phyloP scores from a whole-genome alignment of 768 basidiomycete genomes.

The Paxillus rubicundulus region DNA sequence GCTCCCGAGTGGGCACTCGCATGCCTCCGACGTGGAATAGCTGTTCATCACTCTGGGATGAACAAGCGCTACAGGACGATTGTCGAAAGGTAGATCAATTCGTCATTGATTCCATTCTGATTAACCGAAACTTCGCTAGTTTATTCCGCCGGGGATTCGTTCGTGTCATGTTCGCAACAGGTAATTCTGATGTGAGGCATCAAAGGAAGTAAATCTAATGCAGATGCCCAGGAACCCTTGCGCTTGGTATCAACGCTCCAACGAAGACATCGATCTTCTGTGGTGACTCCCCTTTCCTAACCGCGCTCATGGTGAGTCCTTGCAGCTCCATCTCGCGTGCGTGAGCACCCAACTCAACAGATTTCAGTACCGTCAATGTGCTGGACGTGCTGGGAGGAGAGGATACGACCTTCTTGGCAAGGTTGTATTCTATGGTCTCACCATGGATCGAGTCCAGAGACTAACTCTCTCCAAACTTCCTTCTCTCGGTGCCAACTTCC shows the following conservation, averaged over 20 bases:
- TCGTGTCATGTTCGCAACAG: constrained; percentile 66
- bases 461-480: constrained; percentile 63
- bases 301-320: constrained; percentile 54
- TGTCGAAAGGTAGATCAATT: constrained; percentile 49
- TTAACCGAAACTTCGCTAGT: constrained; percentile 4
- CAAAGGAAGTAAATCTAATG: not conserved
- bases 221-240: constrained; percentile 50
- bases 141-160: constrained; percentile 62
- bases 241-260: constrained; percentile 75
- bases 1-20: constrained; percentile 43
- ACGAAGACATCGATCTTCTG: constrained; percentile 64
- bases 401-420: constrained; percentile 69
- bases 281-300: constrained; percentile 58
- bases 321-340: not conserved
- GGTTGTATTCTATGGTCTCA: constrained; percentile 69
- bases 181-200: constrained; percentile 24
- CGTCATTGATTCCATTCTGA: not conserved
- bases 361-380: constrained; percentile 65
- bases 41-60: constrained; percentile 71
- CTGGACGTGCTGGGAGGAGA: constrained; percentile 70
- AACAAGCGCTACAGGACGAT: constrained; percentile 55
- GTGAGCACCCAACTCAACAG: constrained; percentile 4
- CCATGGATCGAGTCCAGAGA: constrained; percentile 61
- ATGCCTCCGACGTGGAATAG: constrained; percentile 59
- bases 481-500: constrained; percentile 60